Conservation (phyloP, 495 filamentous ascomycete species). For the Penicillium paxilli region DNA sequence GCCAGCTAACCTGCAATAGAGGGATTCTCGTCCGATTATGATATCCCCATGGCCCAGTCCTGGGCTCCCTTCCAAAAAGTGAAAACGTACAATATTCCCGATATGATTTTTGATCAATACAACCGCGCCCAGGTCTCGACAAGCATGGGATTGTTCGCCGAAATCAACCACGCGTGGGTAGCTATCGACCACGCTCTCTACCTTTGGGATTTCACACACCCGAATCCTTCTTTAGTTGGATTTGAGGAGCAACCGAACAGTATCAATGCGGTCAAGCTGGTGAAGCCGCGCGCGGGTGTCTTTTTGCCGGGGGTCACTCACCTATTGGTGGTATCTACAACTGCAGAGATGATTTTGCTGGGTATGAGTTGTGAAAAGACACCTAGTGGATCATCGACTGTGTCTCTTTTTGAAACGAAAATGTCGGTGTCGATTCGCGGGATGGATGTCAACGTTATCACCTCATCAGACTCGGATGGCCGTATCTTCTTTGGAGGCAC, state of each 20-base stretch:
- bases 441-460: conserved; percentile 70
- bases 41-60: conserved; percentile 61
- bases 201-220: conserved; percentile 93
- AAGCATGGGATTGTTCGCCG: conserved; percentile 88
- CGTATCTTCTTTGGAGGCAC: conserved; percentile 90
- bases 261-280: conserved; percentile 82
- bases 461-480: conserved; percentile 71
- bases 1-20: conserved; percentile 46
- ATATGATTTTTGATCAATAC: conserved; percentile 84
- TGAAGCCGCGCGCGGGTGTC: conserved; percentile 73
- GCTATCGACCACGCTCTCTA: conserved; percentile 94
- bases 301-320: conserved; percentile 84
- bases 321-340: conserved; percentile 85
- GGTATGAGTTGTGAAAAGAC: conserved; percentile 66
- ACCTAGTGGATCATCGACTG: conserved; percentile 62
- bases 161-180: conserved; percentile 92
- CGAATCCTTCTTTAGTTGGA: conserved; percentile 84
- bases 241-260: conserved; percentile 85
- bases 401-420: conserved; percentile 78
- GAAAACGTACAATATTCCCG: conserved; percentile 80
- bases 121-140: conserved; percentile 81
- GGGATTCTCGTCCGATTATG: conserved; percentile 89
- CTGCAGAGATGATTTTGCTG: conserved; percentile 76
- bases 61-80: conserved; percentile 89
- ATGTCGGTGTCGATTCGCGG: conserved; percentile 76